Evolutionary conservation across 208 protist genomes (phyloP).

Genomic region (Trypanosoma cruzi): DNA sequence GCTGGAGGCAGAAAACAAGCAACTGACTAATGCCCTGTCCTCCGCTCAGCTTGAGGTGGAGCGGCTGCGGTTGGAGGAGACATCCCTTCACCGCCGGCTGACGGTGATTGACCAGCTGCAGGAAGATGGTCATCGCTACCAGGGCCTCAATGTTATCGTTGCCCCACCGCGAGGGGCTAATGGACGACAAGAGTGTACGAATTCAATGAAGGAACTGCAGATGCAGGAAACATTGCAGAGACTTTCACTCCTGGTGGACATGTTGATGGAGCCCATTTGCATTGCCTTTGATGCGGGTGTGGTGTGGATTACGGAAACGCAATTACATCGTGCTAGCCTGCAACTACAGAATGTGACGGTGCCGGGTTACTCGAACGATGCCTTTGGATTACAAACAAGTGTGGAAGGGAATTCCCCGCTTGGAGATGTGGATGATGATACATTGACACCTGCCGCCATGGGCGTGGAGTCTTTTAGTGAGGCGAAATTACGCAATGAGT

Average conservation of each 20-base stretch:
- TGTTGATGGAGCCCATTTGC: constrained; percentile 83
- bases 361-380: constrained; percentile 1
- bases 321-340: constrained; percentile 24
- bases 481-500: constrained; percentile 30
- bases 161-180: constrained; percentile 14
- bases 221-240: constrained; percentile 55
- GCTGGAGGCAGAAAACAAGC: constrained; percentile 33
- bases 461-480: constrained; percentile 1
- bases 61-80: constrained; percentile 68
- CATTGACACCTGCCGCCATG: constrained; percentile 3
- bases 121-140: constrained; percentile 20
- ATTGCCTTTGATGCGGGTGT: constrained; percentile 89
- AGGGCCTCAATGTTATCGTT: constrained; percentile 24
- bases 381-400: not conserved
- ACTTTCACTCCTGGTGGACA: constrained; percentile 53
- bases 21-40: constrained; percentile 24
- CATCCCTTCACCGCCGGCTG: constrained; percentile 39
- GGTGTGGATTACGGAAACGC: constrained; percentile 69
- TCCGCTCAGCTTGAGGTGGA: constrained; percentile 53
- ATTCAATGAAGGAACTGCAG: constrained; percentile 19
- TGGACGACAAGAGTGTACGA: not conserved
- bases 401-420: constrained; percentile 13
- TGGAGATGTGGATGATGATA: constrained; percentile 7
- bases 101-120: constrained; percentile 29
- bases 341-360: constrained; percentile 21